Evolutionary conservation across 176 grass and related monocot species (phyloP).

Genomic region (Triticum monococcum): DNA sequence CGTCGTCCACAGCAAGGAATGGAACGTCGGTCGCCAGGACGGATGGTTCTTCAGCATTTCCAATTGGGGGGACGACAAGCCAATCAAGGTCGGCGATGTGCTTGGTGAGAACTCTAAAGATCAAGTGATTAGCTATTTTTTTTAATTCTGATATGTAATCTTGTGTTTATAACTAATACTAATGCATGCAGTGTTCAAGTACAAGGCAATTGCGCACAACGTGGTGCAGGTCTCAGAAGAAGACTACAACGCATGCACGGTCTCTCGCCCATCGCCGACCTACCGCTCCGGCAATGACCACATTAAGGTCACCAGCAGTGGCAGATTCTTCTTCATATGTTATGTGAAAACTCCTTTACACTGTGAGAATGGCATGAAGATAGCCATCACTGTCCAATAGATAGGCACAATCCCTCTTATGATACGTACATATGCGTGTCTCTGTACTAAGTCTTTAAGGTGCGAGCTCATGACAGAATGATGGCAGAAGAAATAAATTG

Average conservation of each 20-base stretch:
- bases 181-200: background rate
- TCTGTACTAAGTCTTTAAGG: background rate
- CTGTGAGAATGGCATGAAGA: slow-evolving; percentile 6
- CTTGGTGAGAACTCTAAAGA: background rate
- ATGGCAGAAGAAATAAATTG: no score
- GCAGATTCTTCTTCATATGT: slow-evolving; percentile 11
- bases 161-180: background rate
- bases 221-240: slow-evolving; percentile 24
- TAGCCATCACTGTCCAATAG: background rate
- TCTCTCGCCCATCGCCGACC: background rate
- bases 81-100: slow-evolving; percentile 25
- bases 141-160: background rate
- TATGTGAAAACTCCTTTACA: background rate
- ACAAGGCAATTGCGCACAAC: background rate
- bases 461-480: no score
- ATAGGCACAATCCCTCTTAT: background rate
- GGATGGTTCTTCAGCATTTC: slow-evolving; percentile 29
- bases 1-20: background rate
- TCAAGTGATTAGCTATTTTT: background rate
- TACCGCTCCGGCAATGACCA: slow-evolving; percentile 13
- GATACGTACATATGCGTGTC: background rate
- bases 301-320: background rate
- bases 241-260: background rate
- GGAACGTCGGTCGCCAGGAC: background rate
- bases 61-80: slow-evolving; percentile 14